Evolutionary conservation across 331 rosid species (phyloP), one percentile per base, ranked within the genome.

Genomic region (Phaseolus coccineus): DNA sequence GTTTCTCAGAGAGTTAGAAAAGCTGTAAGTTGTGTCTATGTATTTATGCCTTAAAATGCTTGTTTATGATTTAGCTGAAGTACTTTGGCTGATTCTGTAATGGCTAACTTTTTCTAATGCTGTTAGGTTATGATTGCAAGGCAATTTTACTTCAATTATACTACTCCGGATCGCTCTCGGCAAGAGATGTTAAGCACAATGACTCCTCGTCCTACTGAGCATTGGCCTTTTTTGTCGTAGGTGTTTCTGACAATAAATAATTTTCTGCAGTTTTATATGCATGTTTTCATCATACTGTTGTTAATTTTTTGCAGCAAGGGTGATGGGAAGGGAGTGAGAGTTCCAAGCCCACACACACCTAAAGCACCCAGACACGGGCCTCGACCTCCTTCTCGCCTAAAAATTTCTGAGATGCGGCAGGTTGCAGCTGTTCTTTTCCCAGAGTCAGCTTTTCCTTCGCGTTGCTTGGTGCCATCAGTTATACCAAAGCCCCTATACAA

Each of bases 291-390:
- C 46, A 68, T 22, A 22, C 48, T 22, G 66, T 35, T 19, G 51
- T 82, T 47, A 14, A 52, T 31, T 66, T 35, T 83, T 80, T 83
- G 42, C 90, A 93, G 98, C 86, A 90, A 77, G 90, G 94, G 88
- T 62, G 87, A 90, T 64, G 96, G 89, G 30, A 93, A 86, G 81
- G 91, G 87, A 31, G 22, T 81, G 12, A 68, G 63, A 73, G 80
- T 90, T 82, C 87, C 87, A 19, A 91, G 91, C 73, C 98, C 96
- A 3, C 96, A 87, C 68, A 79, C 98, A 9, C 99, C 99, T 12
- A 95, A 91, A 88, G 99, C 98, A 64, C 99, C 98, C 13, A 87
- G 96, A 71, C 99, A 93, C 9, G 98, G 93, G 9, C 98, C 96
- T 8, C 87, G 98, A n/a, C 96, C 97, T 44, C 99, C 94, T 42